Conservation (phyloP, 2,329 filamentous ascomycete species). For the Sporothrix curviconia region DNA sequence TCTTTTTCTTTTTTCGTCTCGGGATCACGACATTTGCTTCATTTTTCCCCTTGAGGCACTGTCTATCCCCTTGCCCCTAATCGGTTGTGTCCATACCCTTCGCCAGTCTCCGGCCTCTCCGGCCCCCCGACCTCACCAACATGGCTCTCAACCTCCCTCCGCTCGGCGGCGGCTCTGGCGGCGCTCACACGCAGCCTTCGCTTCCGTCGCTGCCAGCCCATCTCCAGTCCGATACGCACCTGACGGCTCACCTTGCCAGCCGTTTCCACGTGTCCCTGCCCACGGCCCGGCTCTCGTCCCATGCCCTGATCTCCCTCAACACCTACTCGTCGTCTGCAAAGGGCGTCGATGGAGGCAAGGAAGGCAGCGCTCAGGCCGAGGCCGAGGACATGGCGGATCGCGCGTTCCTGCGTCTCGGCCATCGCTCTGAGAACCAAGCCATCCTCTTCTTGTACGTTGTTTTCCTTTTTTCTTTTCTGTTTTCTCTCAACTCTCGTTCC, state of each 20-base stretch:
- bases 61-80: background rate
- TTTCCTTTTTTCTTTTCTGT: background rate
- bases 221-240: constrained; percentile 57
- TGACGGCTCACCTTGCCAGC: constrained; percentile 75
- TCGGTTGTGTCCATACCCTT: background rate
- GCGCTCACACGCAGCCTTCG: constrained; percentile 74
- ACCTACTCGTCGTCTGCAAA: constrained; percentile 87
- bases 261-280: constrained; percentile 89
- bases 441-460: constrained; percentile 62
- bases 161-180: constrained; percentile 41
- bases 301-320: constrained; percentile 86
- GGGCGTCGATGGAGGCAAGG: constrained; percentile 82
- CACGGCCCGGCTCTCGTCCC: constrained; percentile 81
- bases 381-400: constrained; percentile 86
- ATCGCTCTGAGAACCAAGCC: constrained; percentile 87
- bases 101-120: constrained; percentile 1
- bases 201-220: constrained; percentile 82
- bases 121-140: constrained; percentile 25
- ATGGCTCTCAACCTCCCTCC: constrained; percentile 57
- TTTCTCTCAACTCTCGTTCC: background rate
- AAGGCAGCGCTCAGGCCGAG: constrained; percentile 86
- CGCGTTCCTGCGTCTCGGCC: constrained; percentile 77
- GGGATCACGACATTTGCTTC: background rate
- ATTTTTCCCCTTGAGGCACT: background rate
- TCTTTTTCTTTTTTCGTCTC: background rate